phyloP scores from a whole-genome alignment of 106 monocot species.

The Vanilla planifolia region DNA sequence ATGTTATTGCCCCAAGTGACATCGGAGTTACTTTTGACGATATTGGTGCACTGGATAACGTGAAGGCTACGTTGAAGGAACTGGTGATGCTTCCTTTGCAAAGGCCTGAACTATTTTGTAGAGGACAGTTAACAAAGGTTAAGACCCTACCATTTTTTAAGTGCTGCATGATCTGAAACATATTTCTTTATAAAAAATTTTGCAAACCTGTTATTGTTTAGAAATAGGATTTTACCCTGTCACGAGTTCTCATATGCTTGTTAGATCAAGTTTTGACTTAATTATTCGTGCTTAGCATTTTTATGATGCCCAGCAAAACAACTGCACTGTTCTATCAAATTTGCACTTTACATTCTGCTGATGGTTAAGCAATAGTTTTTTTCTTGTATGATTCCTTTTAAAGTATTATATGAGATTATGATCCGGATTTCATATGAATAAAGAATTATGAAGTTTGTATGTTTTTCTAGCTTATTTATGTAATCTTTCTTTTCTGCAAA shows the following conservation, averaged over 20 bases:
- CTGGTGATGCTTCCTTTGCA: slow-evolving; percentile 99
- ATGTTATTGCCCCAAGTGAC: slow-evolving; percentile 94
- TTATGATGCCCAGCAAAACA: no score
- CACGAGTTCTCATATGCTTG: not conserved
- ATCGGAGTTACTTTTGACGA: slow-evolving; percentile 98
- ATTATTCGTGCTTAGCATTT: no score
- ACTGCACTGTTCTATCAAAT: no score
- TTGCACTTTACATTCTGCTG: no score
- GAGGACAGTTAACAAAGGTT: slow-evolving; percentile 97
- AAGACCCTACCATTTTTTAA: not conserved
- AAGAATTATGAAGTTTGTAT: no score
- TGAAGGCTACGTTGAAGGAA: slow-evolving; percentile 95
- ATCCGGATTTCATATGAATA: no score
- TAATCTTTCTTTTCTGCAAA: no score
- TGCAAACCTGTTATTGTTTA: not conserved
- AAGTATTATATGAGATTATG: no score
- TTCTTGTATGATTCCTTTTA: no score
- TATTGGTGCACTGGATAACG: slow-evolving; percentile 94
- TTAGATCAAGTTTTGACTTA: not conserved
- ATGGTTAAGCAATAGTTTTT: no score
- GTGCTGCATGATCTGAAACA: not conserved
- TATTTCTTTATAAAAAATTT: not conserved
- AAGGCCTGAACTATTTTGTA: slow-evolving; percentile 92
- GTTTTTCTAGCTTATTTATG: no score
- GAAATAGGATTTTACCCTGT: not conserved